phyloP scores from a whole-genome alignment of 2,329 filamentous ascomycete genomes.

The Fusarium redolens region DNA sequence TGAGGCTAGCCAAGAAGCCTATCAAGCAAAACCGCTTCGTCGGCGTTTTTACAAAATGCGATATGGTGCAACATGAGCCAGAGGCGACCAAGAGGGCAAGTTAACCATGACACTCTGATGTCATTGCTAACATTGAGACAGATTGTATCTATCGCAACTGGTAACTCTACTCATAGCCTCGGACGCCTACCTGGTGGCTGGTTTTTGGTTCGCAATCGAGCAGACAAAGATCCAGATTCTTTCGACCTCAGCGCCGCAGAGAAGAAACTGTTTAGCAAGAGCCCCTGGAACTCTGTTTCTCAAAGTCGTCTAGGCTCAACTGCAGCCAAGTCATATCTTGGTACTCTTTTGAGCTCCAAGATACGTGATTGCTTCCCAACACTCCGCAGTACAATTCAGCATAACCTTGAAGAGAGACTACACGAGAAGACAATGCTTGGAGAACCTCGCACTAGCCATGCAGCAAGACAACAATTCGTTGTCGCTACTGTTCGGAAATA shows the following conservation, averaged over 20 bases:
- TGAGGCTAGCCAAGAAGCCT: constrained; percentile 42
- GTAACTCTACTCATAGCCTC: not conserved
- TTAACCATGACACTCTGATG: fast-evolving
- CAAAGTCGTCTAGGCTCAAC: constrained; percentile 43
- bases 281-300: constrained; percentile 46
- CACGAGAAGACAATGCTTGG: constrained; percentile 38
- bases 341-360: constrained; percentile 48
- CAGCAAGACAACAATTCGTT: constrained; percentile 44
- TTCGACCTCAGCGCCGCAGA: constrained; percentile 46
- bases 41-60: constrained; percentile 54
- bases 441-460: constrained; percentile 38
- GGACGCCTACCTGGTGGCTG: constrained; percentile 42
- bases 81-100: constrained; percentile 17
- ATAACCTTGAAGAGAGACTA: constrained; percentile 32
- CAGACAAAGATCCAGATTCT: constrained; percentile 35
- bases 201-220: constrained; percentile 53
- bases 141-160: constrained; percentile 27
- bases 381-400: constrained; percentile 40
- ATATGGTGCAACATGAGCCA: constrained; percentile 36
- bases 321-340: constrained; percentile 47
- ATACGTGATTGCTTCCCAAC: constrained; percentile 50
- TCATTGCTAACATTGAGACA: constrained; percentile 4
- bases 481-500: constrained; percentile 39
- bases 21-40: constrained; percentile 48
- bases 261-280: constrained; percentile 41